These are phyloP conservation scores for Poteriospumella lacustris DNA, from an alignment of 108 stramenopile genomes.

Conservation along the genomic window DNA sequence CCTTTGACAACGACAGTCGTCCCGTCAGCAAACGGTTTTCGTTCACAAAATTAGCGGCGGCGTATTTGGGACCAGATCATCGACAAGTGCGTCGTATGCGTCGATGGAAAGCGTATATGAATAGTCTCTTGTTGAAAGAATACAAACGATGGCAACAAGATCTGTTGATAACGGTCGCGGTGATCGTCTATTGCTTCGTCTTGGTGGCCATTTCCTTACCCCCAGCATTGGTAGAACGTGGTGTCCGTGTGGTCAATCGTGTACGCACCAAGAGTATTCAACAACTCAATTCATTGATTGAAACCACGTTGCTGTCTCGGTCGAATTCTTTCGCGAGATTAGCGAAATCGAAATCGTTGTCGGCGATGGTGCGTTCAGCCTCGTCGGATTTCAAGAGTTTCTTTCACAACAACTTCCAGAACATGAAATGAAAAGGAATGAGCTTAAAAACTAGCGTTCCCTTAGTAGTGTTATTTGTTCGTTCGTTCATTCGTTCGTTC, in stretches of 20 bases:
- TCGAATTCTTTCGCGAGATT: no score
- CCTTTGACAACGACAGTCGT: not conserved
- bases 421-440: no score
- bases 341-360: no score
- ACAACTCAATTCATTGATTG: no score
- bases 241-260: not conserved
- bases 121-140: not conserved
- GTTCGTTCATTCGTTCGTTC: no score
- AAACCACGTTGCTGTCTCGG: no score
- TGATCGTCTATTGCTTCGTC: not conserved
- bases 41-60: not conserved
- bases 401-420: no score
- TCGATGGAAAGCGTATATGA: not conserved
- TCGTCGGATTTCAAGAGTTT: no score
- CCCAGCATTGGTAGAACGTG: not conserved
- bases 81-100: not conserved
- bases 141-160: not conserved
- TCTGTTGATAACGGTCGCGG: not conserved
- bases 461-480: no score
- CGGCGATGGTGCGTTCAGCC: no score
- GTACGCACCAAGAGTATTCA: no score
- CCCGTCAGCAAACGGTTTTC: not conserved
- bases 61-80: not conserved
- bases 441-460: no score
- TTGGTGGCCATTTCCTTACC: not conserved